Evolutionary conservation across 352 stramenopile species (phyloP).

Genomic region (Globisporangium paroecandrum): DNA sequence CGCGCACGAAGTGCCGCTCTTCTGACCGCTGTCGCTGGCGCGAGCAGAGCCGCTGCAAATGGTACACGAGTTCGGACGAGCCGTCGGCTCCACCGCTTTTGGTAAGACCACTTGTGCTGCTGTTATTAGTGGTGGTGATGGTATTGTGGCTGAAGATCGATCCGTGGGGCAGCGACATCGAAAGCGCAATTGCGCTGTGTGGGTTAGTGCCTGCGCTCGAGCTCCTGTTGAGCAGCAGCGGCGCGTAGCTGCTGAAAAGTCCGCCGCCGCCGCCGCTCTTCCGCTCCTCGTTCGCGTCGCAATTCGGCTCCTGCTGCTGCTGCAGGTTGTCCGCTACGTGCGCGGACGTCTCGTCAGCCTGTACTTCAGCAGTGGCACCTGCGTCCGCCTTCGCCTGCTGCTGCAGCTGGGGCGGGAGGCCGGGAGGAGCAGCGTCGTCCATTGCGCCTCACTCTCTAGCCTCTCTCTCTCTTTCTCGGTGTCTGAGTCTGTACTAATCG

Average conservation of each 20-base stretch:
- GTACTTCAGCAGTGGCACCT: not conserved
- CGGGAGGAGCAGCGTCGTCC: not conserved
- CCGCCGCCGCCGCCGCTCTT: not conserved
- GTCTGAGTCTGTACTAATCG: constrained; percentile 5
- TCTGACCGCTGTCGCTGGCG: constrained; percentile 62
- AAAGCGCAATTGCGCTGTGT: not conserved
- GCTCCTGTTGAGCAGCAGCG: constrained; percentile 14
- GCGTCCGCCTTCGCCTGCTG: not conserved
- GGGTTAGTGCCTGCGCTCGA: constrained; percentile 8
- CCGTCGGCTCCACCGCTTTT: not conserved
- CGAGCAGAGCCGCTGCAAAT: constrained; percentile 58
- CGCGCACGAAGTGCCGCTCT: constrained; percentile 60
- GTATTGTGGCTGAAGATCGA: constrained; percentile 10
- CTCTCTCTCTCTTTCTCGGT: not conserved
- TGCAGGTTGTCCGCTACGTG: not conserved
- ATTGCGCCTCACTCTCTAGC: not conserved
- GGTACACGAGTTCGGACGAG: constrained; percentile 46
- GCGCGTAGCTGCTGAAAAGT: not conserved
- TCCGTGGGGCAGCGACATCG: not conserved
- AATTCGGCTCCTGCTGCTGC: constrained; percentile 29
- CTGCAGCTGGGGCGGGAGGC: not conserved
- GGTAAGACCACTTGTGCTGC: not conserved
- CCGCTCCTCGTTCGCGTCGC: constrained; percentile 23
- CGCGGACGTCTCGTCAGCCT: not conserved
- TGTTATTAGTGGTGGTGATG: not conserved